Conservation (phyloP, 2,329 filamentous ascomycete genomes). For the Fusarium xyrophilum region DNA sequence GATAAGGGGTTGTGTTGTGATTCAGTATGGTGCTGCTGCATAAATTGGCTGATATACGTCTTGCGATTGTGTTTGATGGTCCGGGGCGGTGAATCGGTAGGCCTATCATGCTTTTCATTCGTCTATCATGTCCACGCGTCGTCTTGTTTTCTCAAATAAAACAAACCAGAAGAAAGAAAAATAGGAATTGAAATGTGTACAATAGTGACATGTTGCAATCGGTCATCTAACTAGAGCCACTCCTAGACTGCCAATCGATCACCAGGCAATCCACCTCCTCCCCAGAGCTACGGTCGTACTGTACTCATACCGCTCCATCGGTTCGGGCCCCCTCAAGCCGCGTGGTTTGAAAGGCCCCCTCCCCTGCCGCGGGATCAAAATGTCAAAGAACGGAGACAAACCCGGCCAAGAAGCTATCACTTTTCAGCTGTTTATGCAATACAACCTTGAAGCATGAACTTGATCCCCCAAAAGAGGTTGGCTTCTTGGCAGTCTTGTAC, state of each 20-base stretch:
- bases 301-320: neutral
- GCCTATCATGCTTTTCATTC: neutral
- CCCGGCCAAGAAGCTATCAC: neutral
- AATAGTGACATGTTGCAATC: neutral
- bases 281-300: slow-evolving; percentile 5
- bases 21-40: neutral
- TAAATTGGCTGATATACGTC: neutral
- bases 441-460: neutral
- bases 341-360: neutral
- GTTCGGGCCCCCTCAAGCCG: neutral
- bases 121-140: accelerated
- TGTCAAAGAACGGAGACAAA: neutral
- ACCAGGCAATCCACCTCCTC: neutral
- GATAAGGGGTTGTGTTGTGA: neutral
- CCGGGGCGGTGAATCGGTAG: accelerated
- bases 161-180: neutral
- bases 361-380: neutral
- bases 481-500: neutral
- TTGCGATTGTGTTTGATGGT: neutral
- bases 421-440: neutral
- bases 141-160: accelerated
- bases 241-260: neutral
- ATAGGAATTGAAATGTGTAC: accelerated
- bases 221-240: neutral
- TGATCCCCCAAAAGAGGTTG: neutral